Percentiles rank a stretch among this genome's conserved stretches.
These are phyloP conservation scores for Blastocystis sp. DNA, from an alignment of 352 stramenopile species.

Conservation along the genomic window DNA sequence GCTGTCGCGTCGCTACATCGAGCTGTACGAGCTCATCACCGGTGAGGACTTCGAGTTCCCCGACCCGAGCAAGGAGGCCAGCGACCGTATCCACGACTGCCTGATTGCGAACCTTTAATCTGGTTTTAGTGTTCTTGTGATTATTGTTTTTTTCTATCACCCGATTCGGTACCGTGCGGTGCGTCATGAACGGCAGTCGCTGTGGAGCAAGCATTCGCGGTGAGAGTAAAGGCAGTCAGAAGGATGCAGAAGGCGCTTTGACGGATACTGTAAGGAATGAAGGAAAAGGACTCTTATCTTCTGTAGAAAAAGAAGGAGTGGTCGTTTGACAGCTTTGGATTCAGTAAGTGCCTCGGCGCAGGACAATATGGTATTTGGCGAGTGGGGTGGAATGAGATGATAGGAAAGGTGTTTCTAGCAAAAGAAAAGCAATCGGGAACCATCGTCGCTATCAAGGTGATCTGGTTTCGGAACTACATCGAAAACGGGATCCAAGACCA, in stretches of 20 bases:
- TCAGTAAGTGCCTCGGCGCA: neutral
- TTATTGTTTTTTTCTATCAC: too few relatives aligned
- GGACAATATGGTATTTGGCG: conserved; percentile 16
- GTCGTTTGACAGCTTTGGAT: conserved; percentile 17
- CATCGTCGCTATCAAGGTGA: conserved; percentile 18
- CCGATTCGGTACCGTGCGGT: neutral
- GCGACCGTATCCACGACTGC: conserved; percentile 42
- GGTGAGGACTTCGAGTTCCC: conserved; percentile 80
- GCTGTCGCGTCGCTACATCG: conserved; percentile 86
- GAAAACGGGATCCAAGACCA: conserved; percentile 28
- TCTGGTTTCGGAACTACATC: neutral
- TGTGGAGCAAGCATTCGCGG: too few relatives aligned
- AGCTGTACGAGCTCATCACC: conserved; percentile 96
- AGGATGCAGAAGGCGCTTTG: too few relatives aligned
- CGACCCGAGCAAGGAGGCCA: conserved; percentile 26
- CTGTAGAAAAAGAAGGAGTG: neutral
- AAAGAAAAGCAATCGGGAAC: neutral
- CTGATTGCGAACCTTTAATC: conserved; percentile 53
- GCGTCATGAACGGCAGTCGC: neutral
- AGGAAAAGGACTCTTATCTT: neutral
- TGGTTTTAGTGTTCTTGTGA: neutral
- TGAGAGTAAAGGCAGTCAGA: too few relatives aligned
- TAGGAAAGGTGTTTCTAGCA: conserved; percentile 47
- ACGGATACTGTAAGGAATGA: too few relatives aligned
- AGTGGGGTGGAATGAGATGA: neutral